Evolutionary conservation across 257 asterid genomes (phyloP).

Genomic region (Cynanchum wilfordii): DNA sequence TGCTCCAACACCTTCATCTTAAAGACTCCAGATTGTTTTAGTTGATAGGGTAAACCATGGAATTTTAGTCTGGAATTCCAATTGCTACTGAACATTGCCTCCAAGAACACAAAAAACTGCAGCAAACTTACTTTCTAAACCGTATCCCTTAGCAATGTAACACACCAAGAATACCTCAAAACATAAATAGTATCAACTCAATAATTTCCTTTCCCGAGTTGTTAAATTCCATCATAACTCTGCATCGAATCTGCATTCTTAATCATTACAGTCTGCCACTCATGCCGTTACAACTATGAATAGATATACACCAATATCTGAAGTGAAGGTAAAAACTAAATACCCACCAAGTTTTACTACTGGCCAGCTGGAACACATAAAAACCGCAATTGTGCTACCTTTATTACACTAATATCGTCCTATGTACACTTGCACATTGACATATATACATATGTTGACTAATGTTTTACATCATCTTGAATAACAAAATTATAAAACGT

Average conservation of each 20-base stretch:
- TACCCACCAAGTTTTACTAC: not conserved
- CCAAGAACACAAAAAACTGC: not conserved
- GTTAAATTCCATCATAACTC: not conserved
- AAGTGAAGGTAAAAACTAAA: not conserved
- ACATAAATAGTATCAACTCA: not conserved
- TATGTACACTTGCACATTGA: not conserved
- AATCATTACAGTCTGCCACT: not conserved
- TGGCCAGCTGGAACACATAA: too few species aligned
- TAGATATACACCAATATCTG: not conserved
- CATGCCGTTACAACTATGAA: not conserved
- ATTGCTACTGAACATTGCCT: not conserved
- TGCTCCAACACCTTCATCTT: not conserved
- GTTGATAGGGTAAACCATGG: not conserved
- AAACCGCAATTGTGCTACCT: not conserved
- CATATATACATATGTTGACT: not conserved
- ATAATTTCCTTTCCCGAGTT: not conserved
- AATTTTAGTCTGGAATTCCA: not conserved
- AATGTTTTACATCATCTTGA: not conserved
- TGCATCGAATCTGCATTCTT: not conserved
- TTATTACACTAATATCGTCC: not conserved
- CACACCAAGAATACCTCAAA: not conserved
- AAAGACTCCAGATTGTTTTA: not conserved
- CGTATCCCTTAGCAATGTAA: not conserved
- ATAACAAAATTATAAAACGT: not conserved
- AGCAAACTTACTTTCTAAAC: not conserved